These are phyloP conservation scores for Lasiodiplodia sp. DNA, from an alignment of 2,329 filamentous ascomycete species.

Conservation along the genomic window DNA sequence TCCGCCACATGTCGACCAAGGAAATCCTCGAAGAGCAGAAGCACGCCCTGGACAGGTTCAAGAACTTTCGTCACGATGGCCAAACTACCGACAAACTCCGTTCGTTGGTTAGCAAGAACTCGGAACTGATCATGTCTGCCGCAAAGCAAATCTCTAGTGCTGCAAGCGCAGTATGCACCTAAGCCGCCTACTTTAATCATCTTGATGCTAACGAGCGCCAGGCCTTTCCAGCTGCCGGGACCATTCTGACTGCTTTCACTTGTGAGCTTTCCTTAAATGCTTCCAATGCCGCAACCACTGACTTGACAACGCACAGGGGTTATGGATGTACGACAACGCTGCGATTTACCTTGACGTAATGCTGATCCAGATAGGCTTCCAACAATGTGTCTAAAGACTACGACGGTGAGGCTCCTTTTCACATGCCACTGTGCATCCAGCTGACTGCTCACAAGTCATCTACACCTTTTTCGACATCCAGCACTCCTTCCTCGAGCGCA, in stretches of 20 bases:
- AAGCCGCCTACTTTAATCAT: neutral
- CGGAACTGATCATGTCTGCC: conserved; percentile 34
- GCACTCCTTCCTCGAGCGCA: conserved; percentile 46
- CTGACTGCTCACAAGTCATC: conserved; percentile 34
- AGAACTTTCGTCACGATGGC: conserved; percentile 30
- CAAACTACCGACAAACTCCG: conserved; percentile 32
- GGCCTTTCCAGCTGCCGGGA: conserved; percentile 25
- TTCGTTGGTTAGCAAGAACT: conserved; percentile 31
- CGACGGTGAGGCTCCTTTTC: conserved; percentile 34
- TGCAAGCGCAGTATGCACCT: conserved; percentile 29
- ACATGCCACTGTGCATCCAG: neutral
- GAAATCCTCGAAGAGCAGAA: conserved; percentile 27
- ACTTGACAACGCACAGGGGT: neutral
- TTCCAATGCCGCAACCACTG: neutral
- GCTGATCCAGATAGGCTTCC: conserved; percentile 37
- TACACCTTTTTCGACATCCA: conserved; percentile 51
- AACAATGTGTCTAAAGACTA: conserved; percentile 48
- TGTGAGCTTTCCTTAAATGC: conserved; percentile 31
- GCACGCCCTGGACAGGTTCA: conserved; percentile 30
- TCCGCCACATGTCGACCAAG: conserved; percentile 31
- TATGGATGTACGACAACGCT: neutral
- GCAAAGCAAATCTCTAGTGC: conserved; percentile 32
- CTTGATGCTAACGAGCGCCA: neutral
- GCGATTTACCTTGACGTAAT: neutral
- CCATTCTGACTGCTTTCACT: conserved; percentile 34